Base-by-base conservation (phyloP, 2,329 filamentous ascomycete species). In the Immersiporthe knoxdaviesiana region DNA sequence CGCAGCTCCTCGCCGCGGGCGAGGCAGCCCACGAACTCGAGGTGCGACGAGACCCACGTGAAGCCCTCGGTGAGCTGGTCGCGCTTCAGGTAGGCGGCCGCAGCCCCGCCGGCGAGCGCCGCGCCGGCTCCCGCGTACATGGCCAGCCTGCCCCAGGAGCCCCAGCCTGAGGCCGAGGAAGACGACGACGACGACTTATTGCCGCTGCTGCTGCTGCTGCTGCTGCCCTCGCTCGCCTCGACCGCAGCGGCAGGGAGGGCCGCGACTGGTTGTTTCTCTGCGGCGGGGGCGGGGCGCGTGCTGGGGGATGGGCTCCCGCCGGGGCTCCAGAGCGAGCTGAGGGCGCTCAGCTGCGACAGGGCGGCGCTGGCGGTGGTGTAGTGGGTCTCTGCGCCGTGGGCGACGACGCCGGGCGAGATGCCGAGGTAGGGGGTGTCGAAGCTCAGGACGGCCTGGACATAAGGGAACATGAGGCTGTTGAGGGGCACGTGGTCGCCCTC, bases 391-490 rank as follows among this genome's bases (percentile, higher is more conserved):
- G 95, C 94, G 70, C 91, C 90, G 78, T 95, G 91, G 4, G 92
- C 92, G n/a, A 96, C 90, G 1, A 96, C 91, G 35, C 92, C 91
- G 0, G 92, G 92, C 30, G 90, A 88, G 72, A 94, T 93, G 68
- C 92, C 92, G 1, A 96, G 86, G 78, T 92, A 99, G 0, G 96
- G 96, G 0, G 96, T 99, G 80, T 98, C 95, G 78, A 97, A 97
- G 64, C 94, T 93, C 62, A 98, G 86, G 35, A 98, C 88, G 73
- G 92, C 95, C 79, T 95, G 92, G 73, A 98, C 89, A 79, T 94
- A 95, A 1, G 95, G 95, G 78, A 98, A 98, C 91, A 97, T 95
- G 78, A 97, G 88, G 41, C 81, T 80, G 75, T 87, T 90, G 70
- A 88, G 81, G 27, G 61, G 39, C 27, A 65, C 8, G 78, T 70